phyloP scores from a whole-genome alignment of 164 flowering plant genomes.

The Malania oleifera region DNA sequence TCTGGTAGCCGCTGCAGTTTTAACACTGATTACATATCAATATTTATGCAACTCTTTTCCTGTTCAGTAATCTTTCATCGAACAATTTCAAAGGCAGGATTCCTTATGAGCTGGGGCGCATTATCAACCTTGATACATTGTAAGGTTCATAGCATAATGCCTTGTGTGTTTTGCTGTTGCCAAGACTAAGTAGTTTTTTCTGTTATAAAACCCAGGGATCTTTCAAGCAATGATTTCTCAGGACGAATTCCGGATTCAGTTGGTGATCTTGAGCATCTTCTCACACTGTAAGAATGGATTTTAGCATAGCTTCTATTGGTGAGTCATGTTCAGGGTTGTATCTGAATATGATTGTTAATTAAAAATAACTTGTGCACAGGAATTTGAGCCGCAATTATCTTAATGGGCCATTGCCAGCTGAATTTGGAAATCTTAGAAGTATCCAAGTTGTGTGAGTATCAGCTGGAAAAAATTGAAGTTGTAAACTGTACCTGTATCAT shows the following conservation, averaged over 20 bases:
- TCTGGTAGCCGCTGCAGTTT: no score
- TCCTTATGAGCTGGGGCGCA: conserved; percentile 67
- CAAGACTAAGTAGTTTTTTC: not conserved
- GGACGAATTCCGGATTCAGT: conserved; percentile 73
- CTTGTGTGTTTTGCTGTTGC: not conserved
- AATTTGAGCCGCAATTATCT: conserved; percentile 65
- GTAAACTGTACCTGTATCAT: not conserved
- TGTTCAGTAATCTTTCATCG: conserved; percentile 67
- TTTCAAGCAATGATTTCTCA: conserved; percentile 65
- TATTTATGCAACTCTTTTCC: not conserved
- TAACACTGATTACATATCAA: not conserved
- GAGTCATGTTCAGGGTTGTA: not conserved
- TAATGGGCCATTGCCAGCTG: conserved; percentile 57
- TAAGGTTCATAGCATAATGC: conserved; percentile 25
- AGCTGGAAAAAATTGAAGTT: not conserved
- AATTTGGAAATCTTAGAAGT: conserved; percentile 79
- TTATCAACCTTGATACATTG: conserved; percentile 88
- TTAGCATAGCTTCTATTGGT: not conserved
- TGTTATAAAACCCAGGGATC: conserved; percentile 52
- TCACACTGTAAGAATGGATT: conserved; percentile 46
- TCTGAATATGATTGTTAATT: not conserved
- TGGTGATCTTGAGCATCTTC: conserved; percentile 88
- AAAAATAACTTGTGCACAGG: conserved; percentile 18
- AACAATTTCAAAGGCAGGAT: conserved; percentile 71
- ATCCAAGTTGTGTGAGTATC: conserved; percentile 59